These are phyloP conservation scores for Syzygium aromaticum DNA, from an alignment of 345 rosid species.

Conservation along the genomic window DNA sequence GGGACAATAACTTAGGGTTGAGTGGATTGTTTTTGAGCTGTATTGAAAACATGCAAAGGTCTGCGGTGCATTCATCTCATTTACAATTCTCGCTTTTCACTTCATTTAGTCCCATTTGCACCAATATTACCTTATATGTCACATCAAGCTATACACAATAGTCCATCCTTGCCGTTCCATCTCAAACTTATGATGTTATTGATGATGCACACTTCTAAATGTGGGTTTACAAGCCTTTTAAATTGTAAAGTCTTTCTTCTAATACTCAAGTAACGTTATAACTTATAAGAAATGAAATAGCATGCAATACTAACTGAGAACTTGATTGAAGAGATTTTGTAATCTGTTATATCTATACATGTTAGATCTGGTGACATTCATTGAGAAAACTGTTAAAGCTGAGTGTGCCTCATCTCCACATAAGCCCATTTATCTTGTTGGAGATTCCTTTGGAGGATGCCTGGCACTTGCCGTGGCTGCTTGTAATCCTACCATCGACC, in stretches of 20 bases:
- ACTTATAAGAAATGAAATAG: not conserved
- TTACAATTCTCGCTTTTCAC: not conserved
- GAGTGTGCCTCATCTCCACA: constrained; percentile 45
- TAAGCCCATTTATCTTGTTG: constrained; percentile 75
- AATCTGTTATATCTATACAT: not conserved
- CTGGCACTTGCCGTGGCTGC: constrained; percentile 83
- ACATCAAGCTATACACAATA: not conserved
- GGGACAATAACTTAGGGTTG: not conserved
- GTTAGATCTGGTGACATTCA: constrained; percentile 49
- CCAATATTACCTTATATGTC: not conserved
- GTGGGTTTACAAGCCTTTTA: not conserved
- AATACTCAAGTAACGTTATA: not conserved
- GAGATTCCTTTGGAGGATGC: constrained; percentile 93
- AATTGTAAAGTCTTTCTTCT: not conserved
- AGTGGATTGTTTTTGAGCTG: not conserved
- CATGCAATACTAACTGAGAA: not conserved
- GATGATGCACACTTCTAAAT: not conserved
- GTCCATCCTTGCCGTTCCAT: not conserved
- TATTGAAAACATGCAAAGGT: not conserved
- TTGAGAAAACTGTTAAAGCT: constrained; percentile 48
- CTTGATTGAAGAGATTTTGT: not conserved
- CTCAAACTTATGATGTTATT: not conserved
- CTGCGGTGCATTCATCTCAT: not conserved
- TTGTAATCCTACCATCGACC: constrained; percentile 57
- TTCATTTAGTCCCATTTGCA: not conserved